Percentiles rank a stretch among this genome's conserved stretches.
Conservation (phyloP, 2,329 filamentous ascomycete genomes). For the Apiospora aurea region DNA sequence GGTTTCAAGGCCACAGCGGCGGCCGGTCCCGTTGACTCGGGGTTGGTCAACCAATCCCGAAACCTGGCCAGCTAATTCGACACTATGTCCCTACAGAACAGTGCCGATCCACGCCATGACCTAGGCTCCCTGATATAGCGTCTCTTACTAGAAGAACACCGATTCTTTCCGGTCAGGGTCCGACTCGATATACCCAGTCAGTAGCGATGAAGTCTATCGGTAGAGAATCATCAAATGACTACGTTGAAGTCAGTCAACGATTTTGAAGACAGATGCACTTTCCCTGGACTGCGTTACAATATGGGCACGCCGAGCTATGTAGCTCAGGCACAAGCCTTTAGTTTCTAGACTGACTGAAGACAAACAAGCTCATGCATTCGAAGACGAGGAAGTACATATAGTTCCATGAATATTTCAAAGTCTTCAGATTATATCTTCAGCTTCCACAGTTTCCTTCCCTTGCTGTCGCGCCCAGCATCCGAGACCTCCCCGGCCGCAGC, state of each 20-base stretch:
- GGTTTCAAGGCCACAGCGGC: not conserved
- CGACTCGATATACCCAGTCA: too few relatives aligned
- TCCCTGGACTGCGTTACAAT: not conserved
- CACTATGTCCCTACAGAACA: not conserved
- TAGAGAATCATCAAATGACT: too few relatives aligned
- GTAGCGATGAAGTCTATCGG: too few relatives aligned
- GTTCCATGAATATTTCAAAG: not conserved
- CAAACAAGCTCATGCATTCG: not conserved
- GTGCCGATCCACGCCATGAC: not conserved
- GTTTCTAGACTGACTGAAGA: not conserved
- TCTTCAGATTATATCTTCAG: slow-evolving; percentile 13
- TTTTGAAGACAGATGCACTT: not conserved
- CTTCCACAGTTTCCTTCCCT: slow-evolving; percentile 34
- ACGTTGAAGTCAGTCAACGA: not conserved
- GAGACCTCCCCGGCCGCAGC: slow-evolving; percentile 24
- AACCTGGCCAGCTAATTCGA: not conserved
- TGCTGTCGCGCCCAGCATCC: slow-evolving; percentile 33
- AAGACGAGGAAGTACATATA: not conserved
- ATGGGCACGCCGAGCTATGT: not conserved
- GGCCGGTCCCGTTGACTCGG: slow-evolving; percentile 7
- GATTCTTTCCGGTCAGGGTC: too few relatives aligned
- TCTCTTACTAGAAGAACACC: not conserved
- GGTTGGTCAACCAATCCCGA: not conserved
- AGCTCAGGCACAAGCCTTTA: not conserved
- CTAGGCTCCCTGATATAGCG: not conserved